Evolutionary conservation across 1,284 basidiomycete genomes (phyloP), one percentile per base, ranked within the genome.

Genomic region (Trichosporon sp.): DNA sequence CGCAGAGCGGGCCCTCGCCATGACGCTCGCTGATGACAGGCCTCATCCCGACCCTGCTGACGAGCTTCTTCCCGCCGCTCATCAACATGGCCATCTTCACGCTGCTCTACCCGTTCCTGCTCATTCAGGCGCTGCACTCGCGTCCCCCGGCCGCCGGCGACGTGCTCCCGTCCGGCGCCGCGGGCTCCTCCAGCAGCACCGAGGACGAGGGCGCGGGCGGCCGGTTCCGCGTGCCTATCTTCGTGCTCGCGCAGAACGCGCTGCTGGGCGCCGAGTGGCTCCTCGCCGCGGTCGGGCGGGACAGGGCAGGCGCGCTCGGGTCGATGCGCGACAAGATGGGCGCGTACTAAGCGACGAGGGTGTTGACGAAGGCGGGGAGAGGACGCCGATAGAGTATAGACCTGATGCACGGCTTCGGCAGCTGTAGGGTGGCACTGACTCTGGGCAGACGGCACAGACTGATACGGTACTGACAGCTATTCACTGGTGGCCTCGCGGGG

Each of bases 11-110:
- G n/a, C n/a, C n/a, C n/a, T n/a, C n/a, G n/a, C n/a, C n/a, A n/a
- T n/a, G n/a, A n/a, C n/a, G n/a, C 15, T 25, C 32, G 34, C 35
- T 63, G 34, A 64, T 23, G 2, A 18, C 66, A 81, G 80, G 80
- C 29, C 68, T 83, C 11, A 72, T 75, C 1, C 75, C 78, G 1
- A 83, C 80, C 3, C 67, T 83, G 8, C 66, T 81, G 11, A 80
- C 80, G 13, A 78, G 79, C 5, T 82, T 83, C 65, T 78, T 79
- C 3, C 77, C 81, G 3, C 79, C 80, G 4, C 56, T 84, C n/a
- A 74, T 83, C 64, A 80, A 77, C 65, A 81, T 83, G 75, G 77
- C 80, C 12, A 69, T 83, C 21, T 84, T 83, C 71, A 80, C 82
- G 2, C 66, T 83, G 6, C 72, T 83, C 58, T 84, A 83, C 64